Base-by-base conservation (phyloP, 1,284 basidiomycete species). In the Malassezia equina region DNA sequence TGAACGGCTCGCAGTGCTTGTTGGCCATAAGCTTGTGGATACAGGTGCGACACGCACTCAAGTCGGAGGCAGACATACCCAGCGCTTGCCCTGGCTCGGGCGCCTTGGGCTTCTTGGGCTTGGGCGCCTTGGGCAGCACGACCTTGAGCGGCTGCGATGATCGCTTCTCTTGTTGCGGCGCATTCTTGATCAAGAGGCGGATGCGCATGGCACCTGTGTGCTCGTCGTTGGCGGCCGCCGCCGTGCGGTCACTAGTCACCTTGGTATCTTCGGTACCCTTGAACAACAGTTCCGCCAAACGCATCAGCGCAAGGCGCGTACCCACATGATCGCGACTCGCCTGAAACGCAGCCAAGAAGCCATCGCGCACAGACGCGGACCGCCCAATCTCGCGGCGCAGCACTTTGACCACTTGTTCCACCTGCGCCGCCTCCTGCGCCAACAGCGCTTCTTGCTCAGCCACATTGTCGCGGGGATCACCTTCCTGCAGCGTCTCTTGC, bases 271-370 rank as follows among this genome's bases (percentile, higher is more conserved):
- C 70, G 2, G 58, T 59, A 19, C 87, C 85, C 47, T 84, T 83
- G 62, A 93, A 86, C 46, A 93, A 81, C 23, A 95, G 79, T 69
- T 96, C 93, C 11, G 87, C 89, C 9, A 95, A 79, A 77, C 96
- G 96, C 66, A 98, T 79, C 46, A 95, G 77, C 59, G 86, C 88
- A 82, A 88, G 88, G 32, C 90, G 84, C n/a, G 39, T 33, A 15
- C 15, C 23, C 9, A 19, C 39, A 62, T 84, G 79, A 73, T 96
- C 91, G 43, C 83, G 80, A 47, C 84, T 45, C 17, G 64, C 55
- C 13, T 67, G 58, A 31, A 71, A 48, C 1, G 71, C 71, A 7
- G 58, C 61, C 7, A 74, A 46, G 54, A 71, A 74, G 21, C 70
- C 71, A 39, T 74, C 69, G 4, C 71, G 66, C 5, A 74, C 66